A percentile compares a stretch with the other conserved stretches of the same genome.
phyloP scores from a whole-genome alignment of 371 early-diverging fungal genomes.

The Phascolomyces articulosus region DNA sequence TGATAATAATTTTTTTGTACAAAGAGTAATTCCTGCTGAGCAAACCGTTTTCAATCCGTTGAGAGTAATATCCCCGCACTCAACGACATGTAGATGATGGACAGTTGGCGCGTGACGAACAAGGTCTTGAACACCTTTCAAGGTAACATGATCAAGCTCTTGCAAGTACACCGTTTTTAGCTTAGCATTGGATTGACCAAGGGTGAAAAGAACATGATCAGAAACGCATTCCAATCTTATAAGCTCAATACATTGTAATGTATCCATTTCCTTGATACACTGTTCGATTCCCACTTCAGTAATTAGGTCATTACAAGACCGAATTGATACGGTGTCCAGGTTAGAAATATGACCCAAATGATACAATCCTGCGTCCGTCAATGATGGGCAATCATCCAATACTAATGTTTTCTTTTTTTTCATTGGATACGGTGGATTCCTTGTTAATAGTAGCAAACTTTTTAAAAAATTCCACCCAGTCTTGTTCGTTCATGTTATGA shows the following conservation, averaged over 20 bases:
- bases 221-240: neutral
- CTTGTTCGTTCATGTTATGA: neutral
- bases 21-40: neutral
- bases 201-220: neutral
- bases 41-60: neutral
- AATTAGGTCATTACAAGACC: no score
- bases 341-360: no score
- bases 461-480: no score
- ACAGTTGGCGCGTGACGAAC: neutral
- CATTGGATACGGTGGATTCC: no score
- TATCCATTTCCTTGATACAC: no score
- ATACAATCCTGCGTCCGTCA: no score
- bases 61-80: neutral
- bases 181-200: neutral
- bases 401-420: no score
- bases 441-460: no score
- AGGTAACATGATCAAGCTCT: neutral
- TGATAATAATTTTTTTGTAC: neutral
- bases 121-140: neutral
- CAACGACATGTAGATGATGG: neutral
- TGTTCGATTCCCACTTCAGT: no score
- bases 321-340: no score
- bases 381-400: no score
- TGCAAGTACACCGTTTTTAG: neutral
- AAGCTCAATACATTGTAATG: neutral